phyloP scores from a whole-genome alignment of 1,284 basidiomycete species.

The Apiotrichum veenhuisii region DNA sequence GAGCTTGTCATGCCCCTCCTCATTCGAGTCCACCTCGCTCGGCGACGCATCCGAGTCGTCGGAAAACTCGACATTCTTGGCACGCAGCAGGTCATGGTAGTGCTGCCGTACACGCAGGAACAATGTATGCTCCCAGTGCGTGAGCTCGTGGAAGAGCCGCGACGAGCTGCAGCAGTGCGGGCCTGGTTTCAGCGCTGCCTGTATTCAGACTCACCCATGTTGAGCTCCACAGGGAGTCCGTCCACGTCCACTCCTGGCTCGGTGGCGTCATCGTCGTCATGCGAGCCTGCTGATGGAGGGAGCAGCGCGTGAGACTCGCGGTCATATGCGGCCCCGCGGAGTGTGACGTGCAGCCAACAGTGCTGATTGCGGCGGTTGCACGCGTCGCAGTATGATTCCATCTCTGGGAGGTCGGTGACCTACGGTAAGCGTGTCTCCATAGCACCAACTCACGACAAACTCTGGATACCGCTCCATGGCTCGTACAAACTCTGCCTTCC shows the following conservation, averaged over 20 bases:
- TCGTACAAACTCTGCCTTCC: slow-evolving; percentile 65
- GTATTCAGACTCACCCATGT: neutral
- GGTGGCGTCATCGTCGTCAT: neutral
- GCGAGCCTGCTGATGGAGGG: neutral
- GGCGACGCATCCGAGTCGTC: neutral
- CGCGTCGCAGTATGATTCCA: slow-evolving; percentile 6
- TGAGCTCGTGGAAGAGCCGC: slow-evolving; percentile 3
- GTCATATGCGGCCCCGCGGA: neutral
- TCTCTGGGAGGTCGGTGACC: neutral
- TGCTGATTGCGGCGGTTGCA: slow-evolving; percentile 8
- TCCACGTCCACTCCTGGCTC: too few species aligned
- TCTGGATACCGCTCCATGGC: slow-evolving; percentile 62
- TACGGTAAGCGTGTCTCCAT: slow-evolving; percentile 1
- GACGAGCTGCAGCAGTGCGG: neutral
- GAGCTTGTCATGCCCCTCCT: neutral
- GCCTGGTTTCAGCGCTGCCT: neutral
- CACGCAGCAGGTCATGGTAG: slow-evolving; percentile 7
- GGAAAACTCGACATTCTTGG: neutral
- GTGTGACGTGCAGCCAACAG: slow-evolving; percentile 1
- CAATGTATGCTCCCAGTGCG: slow-evolving; percentile 9
- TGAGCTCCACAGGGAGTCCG: too few species aligned
- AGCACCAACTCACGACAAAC: neutral
- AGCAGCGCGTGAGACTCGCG: neutral
- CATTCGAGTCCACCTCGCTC: neutral
- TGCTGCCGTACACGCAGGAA: neutral